phyloP scores from a whole-genome alignment of 2,329 filamentous ascomycete genomes.

The Phyllosticta citriasiana region DNA sequence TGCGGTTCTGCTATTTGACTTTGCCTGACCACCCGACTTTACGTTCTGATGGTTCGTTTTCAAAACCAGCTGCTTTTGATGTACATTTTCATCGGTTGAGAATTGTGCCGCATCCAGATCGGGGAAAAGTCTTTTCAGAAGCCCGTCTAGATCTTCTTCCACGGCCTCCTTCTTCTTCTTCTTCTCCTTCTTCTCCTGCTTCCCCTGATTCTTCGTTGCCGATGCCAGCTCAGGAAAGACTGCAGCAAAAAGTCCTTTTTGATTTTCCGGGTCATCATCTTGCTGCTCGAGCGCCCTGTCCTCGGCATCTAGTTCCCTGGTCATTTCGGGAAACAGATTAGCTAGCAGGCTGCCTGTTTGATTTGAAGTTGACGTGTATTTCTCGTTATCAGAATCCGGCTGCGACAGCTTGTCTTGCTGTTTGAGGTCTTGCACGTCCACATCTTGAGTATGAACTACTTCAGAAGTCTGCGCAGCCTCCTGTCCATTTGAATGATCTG shows the following conservation, averaged over 20 bases:
- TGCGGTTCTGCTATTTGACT: too few species aligned
- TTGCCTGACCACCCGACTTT: too few species aligned
- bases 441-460: background rate
- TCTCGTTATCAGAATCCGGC: background rate
- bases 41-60: background rate
- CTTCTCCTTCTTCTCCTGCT: too few species aligned
- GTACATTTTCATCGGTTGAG: background rate
- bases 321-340: background rate
- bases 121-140: background rate
- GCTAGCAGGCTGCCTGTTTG: background rate
- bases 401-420: background rate
- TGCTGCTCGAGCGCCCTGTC: background rate
- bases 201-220: too few species aligned
- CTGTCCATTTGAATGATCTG: too few species aligned
- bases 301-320: background rate
- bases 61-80: background rate
- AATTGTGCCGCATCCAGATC: background rate
- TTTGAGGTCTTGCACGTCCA: background rate
- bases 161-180: too few species aligned
- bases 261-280: background rate
- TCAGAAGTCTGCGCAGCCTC: too few species aligned
- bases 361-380: background rate
- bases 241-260: background rate
- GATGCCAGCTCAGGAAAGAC: slow-evolving; percentile 5
- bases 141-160: background rate